phyloP scores from a whole-genome alignment of 495 filamentous ascomycete genomes.

The Oleoguttula mirabilis region DNA sequence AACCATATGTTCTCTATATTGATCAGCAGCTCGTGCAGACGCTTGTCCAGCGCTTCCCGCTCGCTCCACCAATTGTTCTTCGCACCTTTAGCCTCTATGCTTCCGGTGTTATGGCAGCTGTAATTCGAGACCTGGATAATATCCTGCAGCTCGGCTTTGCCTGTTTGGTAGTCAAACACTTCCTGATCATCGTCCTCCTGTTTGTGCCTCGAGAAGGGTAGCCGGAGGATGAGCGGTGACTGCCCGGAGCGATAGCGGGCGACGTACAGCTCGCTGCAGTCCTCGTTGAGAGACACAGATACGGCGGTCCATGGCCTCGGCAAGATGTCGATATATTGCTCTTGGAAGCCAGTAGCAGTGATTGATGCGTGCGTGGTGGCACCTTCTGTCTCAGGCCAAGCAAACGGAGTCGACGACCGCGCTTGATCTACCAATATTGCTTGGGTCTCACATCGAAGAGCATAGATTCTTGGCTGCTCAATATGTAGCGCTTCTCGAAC shows the following conservation, averaged over 20 bases:
- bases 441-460: constrained; percentile 46
- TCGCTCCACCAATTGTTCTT: constrained; percentile 83
- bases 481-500: constrained; percentile 11
- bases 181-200: constrained; percentile 68
- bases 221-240: constrained; percentile 68
- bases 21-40: constrained; percentile 62
- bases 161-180: constrained; percentile 69
- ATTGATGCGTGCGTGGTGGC: constrained; percentile 28
- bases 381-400: constrained; percentile 35
- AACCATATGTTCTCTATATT: constrained; percentile 91
- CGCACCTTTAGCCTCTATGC: constrained; percentile 44
- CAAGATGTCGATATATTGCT: constrained; percentile 67
- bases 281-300: constrained; percentile 71
- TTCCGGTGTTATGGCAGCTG: constrained; percentile 62
- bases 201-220: constrained; percentile 71
- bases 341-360: constrained; percentile 43
- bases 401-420: no score
- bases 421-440: constrained; percentile 40
- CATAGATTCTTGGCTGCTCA: constrained; percentile 51
- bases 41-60: constrained; percentile 63
- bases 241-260: constrained; percentile 61
- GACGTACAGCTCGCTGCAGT: constrained; percentile 66
- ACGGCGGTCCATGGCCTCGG: constrained; percentile 73
- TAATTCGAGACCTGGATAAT: constrained; percentile 69
- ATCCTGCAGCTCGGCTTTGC: constrained; percentile 62